Evolutionary conservation across 2,329 filamentous ascomycete species (phyloP), one percentile per base, ranked within the genome.

Genomic region (Bertia moriformis): DNA sequence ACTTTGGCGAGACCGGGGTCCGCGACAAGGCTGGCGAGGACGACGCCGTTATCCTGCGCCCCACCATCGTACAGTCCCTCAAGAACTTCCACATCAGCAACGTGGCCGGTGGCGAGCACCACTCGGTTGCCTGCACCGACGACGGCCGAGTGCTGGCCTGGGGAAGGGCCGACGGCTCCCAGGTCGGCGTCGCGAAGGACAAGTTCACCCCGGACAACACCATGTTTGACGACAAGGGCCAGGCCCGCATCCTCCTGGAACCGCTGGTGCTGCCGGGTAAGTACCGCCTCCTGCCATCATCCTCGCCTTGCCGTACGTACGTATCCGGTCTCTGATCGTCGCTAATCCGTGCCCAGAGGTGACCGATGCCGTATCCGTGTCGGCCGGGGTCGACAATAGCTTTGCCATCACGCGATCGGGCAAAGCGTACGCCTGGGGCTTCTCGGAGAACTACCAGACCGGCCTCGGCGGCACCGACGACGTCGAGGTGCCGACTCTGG

Each of bases 391-490:
- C 2, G 83, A 91, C 51, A 82, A 85, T 58, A 78, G 69, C 44
- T 74, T 91, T 41, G 80, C 75, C 22, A 66, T 93, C 47, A 77
- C 75, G 45, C 62, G 63, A 36, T 69, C 78, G 18, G 84, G 84
- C 44, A 73, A 74, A 48, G 81, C 78, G 2, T 87, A 78, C 59
- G 74, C 73, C 2, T 91, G 83, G 83, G 84, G 84, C 3, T 89
- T 89, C 62, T 81, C 73, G 12, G 74, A 73, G 37, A 86, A 81
- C 50, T 88, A 85, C 57, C 83, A 89, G 61, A 86, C 82, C 3
- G 84, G 84, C 10, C 78, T 78, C 49, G 83, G 83, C 32, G 78
- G 69, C 1, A 74, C 74, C n/a, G 83, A 91, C 38, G 86, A 94
- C 48, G 71, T 94, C 19, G 70, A 80, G 47, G 67, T 73, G 18